These are phyloP conservation scores for Neopestalotiopsis rosae DNA, from an alignment of 2,329 filamentous ascomycete genomes.

Conservation along the genomic window DNA sequence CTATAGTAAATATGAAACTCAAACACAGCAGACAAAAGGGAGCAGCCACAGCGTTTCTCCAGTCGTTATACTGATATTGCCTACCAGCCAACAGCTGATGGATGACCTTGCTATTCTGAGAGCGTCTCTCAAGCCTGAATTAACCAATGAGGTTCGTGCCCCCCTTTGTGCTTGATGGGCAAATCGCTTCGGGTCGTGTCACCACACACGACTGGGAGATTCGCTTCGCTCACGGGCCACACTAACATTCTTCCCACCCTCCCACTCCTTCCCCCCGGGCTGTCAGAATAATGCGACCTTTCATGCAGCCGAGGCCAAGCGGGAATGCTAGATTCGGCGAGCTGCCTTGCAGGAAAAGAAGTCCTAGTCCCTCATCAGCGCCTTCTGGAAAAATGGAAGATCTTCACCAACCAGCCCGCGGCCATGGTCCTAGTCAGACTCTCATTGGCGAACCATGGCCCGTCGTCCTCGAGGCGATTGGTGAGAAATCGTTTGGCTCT, in stretches of 20 bases:
- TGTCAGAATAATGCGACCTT: neutral
- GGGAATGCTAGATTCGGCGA: conserved; percentile 17
- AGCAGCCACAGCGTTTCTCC: neutral
- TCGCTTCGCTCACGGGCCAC: neutral
- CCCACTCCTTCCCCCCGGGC: neutral
- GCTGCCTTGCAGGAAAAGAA: neutral
- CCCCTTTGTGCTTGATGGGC: no score
- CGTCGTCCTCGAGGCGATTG: neutral
- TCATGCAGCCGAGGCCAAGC: neutral
- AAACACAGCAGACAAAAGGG: neutral
- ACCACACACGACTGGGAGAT: neutral
- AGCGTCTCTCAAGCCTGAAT: no score
- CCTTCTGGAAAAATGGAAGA: neutral
- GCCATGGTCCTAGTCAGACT: neutral
- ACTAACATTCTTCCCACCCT: neutral
- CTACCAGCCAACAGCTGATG: neutral
- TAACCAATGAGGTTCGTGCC: no score
- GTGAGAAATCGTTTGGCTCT: neutral
- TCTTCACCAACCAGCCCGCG: neutral
- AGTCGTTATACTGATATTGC: no score
- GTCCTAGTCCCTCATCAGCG: no score
- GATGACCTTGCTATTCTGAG: no score
- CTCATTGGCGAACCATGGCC: neutral
- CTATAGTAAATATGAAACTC: neutral
- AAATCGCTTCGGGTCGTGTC: neutral